Conservation (phyloP, 192 early-diverging fungal species). For the Rhizophagus sp. region DNA sequence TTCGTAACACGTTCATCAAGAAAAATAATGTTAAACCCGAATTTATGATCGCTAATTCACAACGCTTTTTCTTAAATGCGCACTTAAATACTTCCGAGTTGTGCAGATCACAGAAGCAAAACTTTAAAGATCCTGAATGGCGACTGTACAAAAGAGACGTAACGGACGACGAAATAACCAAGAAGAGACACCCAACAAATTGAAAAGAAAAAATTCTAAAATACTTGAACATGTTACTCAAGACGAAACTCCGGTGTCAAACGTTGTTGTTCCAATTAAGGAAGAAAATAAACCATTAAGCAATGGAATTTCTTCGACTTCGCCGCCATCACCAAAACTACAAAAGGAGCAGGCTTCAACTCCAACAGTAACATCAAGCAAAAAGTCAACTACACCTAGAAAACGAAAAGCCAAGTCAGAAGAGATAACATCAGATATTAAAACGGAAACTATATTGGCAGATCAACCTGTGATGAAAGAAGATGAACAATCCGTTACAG, state of each 20-base stretch:
- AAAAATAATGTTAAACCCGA: background rate
- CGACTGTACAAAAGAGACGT: background rate
- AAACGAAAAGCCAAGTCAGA: background rate
- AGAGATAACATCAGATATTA: background rate
- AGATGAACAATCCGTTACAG: background rate
- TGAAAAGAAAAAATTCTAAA: background rate
- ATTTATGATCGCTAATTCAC: background rate
- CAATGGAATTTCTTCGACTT: background rate
- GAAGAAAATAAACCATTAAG: background rate
- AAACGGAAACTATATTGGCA: background rate
- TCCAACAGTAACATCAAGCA: background rate
- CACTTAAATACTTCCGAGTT: background rate
- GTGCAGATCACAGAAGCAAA: background rate
- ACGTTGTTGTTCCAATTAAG: background rate
- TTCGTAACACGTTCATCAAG: background rate
- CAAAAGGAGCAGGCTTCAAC: background rate
- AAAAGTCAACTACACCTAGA: background rate
- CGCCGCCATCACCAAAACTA: background rate
- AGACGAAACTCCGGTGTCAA: background rate
- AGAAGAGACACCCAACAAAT: background rate
- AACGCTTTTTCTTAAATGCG: background rate
- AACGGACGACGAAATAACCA: background rate
- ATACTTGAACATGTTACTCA: background rate
- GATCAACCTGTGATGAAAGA: background rate
- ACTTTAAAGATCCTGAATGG: background rate